Conservation (phyloP, 495 filamentous ascomycete genomes). For the Glarea lozoyensis region DNA sequence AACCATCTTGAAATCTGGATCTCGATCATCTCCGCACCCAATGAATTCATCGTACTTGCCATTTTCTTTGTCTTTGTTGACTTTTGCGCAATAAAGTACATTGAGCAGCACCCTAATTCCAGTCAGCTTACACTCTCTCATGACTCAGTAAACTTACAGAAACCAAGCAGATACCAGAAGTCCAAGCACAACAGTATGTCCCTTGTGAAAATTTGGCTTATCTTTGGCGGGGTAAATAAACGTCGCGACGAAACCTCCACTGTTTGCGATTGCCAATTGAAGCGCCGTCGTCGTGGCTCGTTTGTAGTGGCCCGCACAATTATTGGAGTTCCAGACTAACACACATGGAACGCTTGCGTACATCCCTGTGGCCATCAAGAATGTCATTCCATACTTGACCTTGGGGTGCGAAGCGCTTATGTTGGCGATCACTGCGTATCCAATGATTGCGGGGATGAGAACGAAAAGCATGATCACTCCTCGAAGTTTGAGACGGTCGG, state of each 20-base stretch:
- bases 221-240: conserved; percentile 56
- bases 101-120: conserved; percentile 48
- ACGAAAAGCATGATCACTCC: conserved; percentile 50
- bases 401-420: conserved; percentile 44
- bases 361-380: conserved; percentile 62
- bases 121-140: too few species aligned
- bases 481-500: conserved; percentile 43
- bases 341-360: conserved; percentile 70
- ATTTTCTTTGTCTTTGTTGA: conserved; percentile 53
- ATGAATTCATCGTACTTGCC: conserved; percentile 53
- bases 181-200: conserved; percentile 51
- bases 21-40: conserved; percentile 55
- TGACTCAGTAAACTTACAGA: conserved; percentile 53
- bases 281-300: conserved; percentile 72
- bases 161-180: conserved; percentile 54
- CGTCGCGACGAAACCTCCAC: conserved; percentile 62
- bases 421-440: conserved; percentile 58
- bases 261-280: conserved; percentile 72
- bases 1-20: conserved; percentile 56
- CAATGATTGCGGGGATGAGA: conserved; percentile 43
- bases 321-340: conserved; percentile 76
- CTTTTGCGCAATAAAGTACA: conserved; percentile 55
- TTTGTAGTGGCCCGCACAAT: conserved; percentile 73
- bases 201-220: conserved; percentile 46
- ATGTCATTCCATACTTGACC: conserved; percentile 67